phyloP scores from a whole-genome alignment of 768 basidiomycete genomes.

The Termitomyces sp. region DNA sequence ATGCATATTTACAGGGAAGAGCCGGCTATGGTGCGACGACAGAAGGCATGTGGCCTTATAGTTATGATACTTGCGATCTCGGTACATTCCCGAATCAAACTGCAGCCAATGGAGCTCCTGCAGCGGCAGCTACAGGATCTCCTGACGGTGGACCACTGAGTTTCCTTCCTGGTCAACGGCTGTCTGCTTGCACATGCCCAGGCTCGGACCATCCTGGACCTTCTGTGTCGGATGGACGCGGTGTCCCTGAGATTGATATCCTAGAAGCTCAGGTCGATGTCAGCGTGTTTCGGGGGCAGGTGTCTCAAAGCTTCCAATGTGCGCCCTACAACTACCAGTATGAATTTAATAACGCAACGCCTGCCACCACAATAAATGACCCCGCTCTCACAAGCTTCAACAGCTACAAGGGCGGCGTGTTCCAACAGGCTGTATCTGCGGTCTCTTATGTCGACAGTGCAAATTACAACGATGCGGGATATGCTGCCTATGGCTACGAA shows the following conservation, averaged over 20 bases:
- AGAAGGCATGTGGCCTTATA: constrained; percentile 85
- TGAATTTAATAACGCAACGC: constrained; percentile 47
- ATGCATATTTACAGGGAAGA: constrained; percentile 43
- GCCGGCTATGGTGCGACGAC: constrained; percentile 89
- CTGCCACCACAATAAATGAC: constrained; percentile 52
- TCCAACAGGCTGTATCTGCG: constrained; percentile 74
- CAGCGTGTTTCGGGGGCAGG: constrained; percentile 46
- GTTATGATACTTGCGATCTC: constrained; percentile 78
- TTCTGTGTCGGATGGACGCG: constrained; percentile 56
- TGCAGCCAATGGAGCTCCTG: constrained; percentile 49
- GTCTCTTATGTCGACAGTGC: constrained; percentile 48
- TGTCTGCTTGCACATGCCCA: constrained; percentile 86
- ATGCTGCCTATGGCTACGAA: constrained; percentile 70
- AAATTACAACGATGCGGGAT: constrained; percentile 53
- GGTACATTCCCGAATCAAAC: constrained; percentile 88
- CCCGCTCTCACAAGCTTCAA: constrained; percentile 50
- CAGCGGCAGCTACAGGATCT: constrained; percentile 50
- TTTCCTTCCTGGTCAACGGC: constrained; percentile 79
- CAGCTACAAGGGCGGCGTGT: constrained; percentile 61
- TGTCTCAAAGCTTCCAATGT: constrained; percentile 76
- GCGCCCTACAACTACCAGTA: constrained; percentile 78
- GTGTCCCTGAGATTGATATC: constrained; percentile 91
- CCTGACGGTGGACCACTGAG: constrained; percentile 53
- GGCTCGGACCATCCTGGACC: constrained; percentile 90
- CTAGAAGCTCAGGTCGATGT: constrained; percentile 77